A percentile compares a stretch with the other conserved stretches of the same genome.
Conservation (phyloP, 768 basidiomycete species). For the Lactifluus subvellereus region DNA sequence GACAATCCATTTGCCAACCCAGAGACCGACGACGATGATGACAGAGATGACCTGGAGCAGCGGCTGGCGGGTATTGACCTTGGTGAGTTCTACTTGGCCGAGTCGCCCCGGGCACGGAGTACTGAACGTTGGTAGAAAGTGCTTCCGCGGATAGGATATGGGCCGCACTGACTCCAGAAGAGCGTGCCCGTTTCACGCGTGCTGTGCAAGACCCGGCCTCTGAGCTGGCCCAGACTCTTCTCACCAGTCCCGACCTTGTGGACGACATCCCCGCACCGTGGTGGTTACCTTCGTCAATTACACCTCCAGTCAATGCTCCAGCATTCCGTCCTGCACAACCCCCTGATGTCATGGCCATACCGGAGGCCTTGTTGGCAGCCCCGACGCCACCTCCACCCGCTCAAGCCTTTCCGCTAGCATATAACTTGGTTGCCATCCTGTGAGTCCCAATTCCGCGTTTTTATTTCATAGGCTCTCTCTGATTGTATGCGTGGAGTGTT, state of each 20-base stretch:
- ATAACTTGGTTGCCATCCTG: conserved; percentile 66
- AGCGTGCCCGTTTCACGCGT: conserved; percentile 54
- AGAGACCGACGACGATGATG: conserved; percentile 34
- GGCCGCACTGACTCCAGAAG: conserved; percentile 51
- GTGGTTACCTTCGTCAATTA: conserved; percentile 44
- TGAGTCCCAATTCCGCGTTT: conserved; percentile 34
- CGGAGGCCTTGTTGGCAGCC: conserved; percentile 39
- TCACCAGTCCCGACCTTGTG: conserved; percentile 52
- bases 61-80: conserved; percentile 57
- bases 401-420: conserved; percentile 40
- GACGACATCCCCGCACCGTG: conserved; percentile 54
- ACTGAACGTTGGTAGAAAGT: conserved; percentile 37
- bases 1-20: conserved; percentile 35
- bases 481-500: conserved; percentile 39
- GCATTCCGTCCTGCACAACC: conserved; percentile 31
- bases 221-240: conserved; percentile 51
- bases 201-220: conserved; percentile 58
- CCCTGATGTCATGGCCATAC: conserved; percentile 43
- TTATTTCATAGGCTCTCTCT: not conserved
- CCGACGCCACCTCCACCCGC: conserved; percentile 26
- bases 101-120: not conserved
- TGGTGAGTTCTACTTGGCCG: conserved; percentile 37
- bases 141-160: conserved; percentile 54
- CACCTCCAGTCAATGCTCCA: not conserved
- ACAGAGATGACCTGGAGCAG: conserved; percentile 38